Evolutionary conservation across 805 yeast genomes (phyloP).

Genomic region (Vanderwaltozyma verrucispora): DNA sequence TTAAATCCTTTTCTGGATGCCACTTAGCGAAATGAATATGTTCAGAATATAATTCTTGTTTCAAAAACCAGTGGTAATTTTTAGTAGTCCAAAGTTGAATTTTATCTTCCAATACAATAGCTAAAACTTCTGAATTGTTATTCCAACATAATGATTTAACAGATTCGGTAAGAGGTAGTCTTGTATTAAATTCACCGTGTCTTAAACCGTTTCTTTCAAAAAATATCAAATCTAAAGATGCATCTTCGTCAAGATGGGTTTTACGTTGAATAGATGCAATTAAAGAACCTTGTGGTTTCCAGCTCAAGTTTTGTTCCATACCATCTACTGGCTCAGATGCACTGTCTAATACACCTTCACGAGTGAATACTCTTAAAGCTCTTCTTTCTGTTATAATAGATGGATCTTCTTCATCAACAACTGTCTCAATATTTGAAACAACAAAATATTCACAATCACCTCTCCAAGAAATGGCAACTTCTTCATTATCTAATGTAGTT

Average conservation of each 20-base stretch:
- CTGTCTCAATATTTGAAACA: conserved; percentile 50
- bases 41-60: conserved; percentile 51
- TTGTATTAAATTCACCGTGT: conserved; percentile 72
- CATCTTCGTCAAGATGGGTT: conserved; percentile 32
- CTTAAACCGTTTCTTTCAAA: conserved; percentile 90
- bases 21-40: conserved; percentile 44
- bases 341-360: conserved; percentile 69
- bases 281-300: conserved; percentile 87
- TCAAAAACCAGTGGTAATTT: conserved; percentile 93
- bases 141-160: conserved; percentile 66
- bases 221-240: conserved; percentile 46
- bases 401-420: conserved; percentile 31
- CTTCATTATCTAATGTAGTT: conserved; percentile 42
- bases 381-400: conserved; percentile 41
- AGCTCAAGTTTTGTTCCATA: conserved; percentile 59
- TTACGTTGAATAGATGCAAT: conserved; percentile 75
- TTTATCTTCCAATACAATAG: conserved; percentile 48
- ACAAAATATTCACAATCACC: conserved; percentile 87
- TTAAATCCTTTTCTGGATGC: conserved; percentile 84
- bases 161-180: conserved; percentile 42
- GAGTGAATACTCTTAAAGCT: conserved; percentile 68
- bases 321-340: conserved; percentile 87
- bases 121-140: conserved; percentile 64
- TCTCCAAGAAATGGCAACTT: conserved; percentile 70
- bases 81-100: conserved; percentile 87